Evolutionary conservation across 2,329 filamentous ascomycete species (phyloP), one percentile per base, ranked within the genome.

Genomic region (Xylariomycetidae sp.): DNA sequence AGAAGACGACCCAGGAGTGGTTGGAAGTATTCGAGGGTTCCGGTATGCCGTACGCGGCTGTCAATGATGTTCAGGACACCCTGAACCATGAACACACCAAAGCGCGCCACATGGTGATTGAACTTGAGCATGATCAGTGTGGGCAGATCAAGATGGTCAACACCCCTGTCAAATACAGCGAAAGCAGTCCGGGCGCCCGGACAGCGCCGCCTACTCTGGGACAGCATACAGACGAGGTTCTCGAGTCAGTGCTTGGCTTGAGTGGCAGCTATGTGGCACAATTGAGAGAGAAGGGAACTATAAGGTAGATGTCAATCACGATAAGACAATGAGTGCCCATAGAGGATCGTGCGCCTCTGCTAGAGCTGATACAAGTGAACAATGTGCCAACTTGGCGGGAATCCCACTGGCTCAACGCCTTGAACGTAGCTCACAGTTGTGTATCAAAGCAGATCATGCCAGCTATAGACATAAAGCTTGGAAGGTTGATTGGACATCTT

Each of bases 81-180:
- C 65, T 98, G 32, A 80, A 83, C 40, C 88, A 95, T 54, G 74
- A 82, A 41, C 92, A 98, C 60, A 87, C 87, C 63, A 67, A 63
- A 64, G 89, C 89, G 15, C 75, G 92, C 37, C 74, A 81, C 39
- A 98, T 98, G 92, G 83, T 98, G 1, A 76, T 85, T 10, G 83
- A 95, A 54, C 68, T 95, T 27, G 76, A 95, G 1, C 92, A 98
- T 54, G 76, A 76, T 5, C 68, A 71, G 6, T 96, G 90, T 57
- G 92, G 92, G 0, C 74, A 81, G 1, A 82, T 98, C 43, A 89
- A 88, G 61, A 66, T 98, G 53, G 82, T 98, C 34, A 95, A 94
- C 52, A 93, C 88, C 1, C 92, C 92, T 0, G 81, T 98, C 38
- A 98, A 98, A 58, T 94, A 88, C 58, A 95, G 88, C 5, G 79